Evolutionary conservation across 2,329 filamentous ascomycete species (phyloP).

Genomic region (Didymella exigua): DNA sequence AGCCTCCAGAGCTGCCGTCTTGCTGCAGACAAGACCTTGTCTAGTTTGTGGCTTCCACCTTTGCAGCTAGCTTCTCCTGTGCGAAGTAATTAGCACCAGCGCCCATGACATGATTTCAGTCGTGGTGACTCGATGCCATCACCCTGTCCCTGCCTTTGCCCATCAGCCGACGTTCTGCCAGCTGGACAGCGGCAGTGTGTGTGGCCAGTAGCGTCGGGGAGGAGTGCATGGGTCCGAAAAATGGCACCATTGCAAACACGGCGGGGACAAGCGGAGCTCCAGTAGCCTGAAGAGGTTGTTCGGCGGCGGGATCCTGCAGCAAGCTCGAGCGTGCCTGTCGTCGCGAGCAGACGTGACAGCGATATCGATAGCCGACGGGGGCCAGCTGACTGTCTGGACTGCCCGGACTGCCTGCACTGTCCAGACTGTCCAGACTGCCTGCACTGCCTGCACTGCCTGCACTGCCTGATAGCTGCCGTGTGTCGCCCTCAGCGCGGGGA

Average conservation of each 20-base stretch:
- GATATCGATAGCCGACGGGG: constrained; percentile 20
- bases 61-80: too few species aligned
- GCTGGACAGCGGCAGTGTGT: background rate
- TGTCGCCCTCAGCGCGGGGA: constrained; percentile 3
- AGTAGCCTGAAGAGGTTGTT: constrained; percentile 20
- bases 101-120: background rate
- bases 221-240: constrained; percentile 12
- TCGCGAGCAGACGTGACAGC: constrained; percentile 6
- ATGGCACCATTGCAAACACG: too few species aligned
- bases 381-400: background rate
- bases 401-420: too few species aligned
- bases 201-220: constrained; percentile 12
- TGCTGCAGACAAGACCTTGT: too few species aligned
- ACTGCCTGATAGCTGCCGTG: constrained; percentile 15
- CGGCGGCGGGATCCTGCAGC: constrained; percentile 25
- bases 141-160: constrained; percentile 2
- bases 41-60: too few species aligned
- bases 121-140: constrained; percentile 3
- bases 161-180: constrained; percentile 1
- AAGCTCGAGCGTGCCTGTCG: constrained; percentile 18
- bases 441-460: too few species aligned
- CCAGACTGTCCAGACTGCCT: too few species aligned
- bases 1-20: background rate
- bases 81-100: background rate
- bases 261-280: constrained; percentile 14